Base-by-base conservation (phyloP, 2,329 filamentous ascomycete genomes). In the Thielaviopsis cerberus region DNA sequence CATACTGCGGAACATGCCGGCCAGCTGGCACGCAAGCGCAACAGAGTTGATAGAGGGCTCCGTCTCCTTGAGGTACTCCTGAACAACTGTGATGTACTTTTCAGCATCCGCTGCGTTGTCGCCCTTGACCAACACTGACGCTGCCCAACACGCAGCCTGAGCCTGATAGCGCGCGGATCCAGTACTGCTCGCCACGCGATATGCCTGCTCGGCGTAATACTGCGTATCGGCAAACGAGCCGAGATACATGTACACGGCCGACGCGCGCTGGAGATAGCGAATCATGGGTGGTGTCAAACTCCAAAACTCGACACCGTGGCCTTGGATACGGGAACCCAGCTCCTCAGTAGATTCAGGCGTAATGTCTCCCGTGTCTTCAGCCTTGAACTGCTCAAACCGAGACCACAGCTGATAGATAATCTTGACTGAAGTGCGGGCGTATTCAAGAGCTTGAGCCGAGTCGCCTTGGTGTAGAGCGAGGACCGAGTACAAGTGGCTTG, bases 171-270 rank as follows among this genome's bases (percentile, higher is more conserved):
- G 74, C 37, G 78, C 74, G 0, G 85, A 82, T 53, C 78, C 74
- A 8, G 86, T 79, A n/a, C 78, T 80, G 60, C 77, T 76, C 23
- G 87, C 87, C 61, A 94, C 79, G 65, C 85, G 88, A 57, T 85
- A 75, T 0, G 89, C 89, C 64, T 92, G 86, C 63, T 96, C 85
- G 1, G 85, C 83, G 64, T 94, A 94, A 67, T 90, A 92, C 0
- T 91, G 72, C 1, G 91, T 91, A 67, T 97, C 91, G 61, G 88
- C 83, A 62, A 89, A 88, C 70, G 94, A 79, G 26, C 92, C 92
- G 62, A 92, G 79, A 63, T 94, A 85, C 1, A 85, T 81, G 64
- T 90, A 95, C 1, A 94, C 74, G 3, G 78, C 77, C 0, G 88
- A 88, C 2, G 95, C 77, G 59, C 89, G 83, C 61, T 83, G 70